Percentiles rank a stretch among this genome's conserved stretches.
Evolutionary conservation across 2,329 filamentous ascomycete species (phyloP).

Genomic region (Aureobasidium sp.): DNA sequence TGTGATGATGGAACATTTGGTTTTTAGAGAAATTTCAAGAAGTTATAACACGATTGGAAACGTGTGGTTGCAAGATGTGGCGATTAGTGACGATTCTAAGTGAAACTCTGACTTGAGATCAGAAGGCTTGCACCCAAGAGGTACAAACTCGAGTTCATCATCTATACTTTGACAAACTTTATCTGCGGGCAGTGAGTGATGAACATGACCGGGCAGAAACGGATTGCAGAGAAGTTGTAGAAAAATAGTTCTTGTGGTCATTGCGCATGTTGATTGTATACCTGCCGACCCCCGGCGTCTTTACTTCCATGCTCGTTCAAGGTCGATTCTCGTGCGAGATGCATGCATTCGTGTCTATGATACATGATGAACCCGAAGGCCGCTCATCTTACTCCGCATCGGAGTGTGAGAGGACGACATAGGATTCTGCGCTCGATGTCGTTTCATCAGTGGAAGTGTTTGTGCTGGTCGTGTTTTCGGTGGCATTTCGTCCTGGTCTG

Average conservation of each 20-base stretch:
- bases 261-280: conserved; percentile 1
- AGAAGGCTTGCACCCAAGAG: too few relatives aligned
- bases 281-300: neutral
- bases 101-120: too few relatives aligned
- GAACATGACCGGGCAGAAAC: too few relatives aligned
- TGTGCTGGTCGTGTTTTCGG: neutral
- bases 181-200: neutral
- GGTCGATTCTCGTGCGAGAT: neutral
- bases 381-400: neutral
- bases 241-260: neutral
- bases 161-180: neutral
- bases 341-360: neutral
- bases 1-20: too few relatives aligned
- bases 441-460: too few relatives aligned
- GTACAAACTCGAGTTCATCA: too few relatives aligned
- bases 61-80: too few relatives aligned
- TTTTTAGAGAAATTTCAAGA: too few relatives aligned
- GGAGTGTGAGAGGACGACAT: neutral
- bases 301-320: neutral
- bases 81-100: too few relatives aligned
- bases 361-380: neutral
- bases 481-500: neutral
- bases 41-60: too few relatives aligned
- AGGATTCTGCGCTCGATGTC: too few relatives aligned
- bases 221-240: too few relatives aligned